Conservation (phyloP, 2,329 filamentous ascomycete genomes). For the Fonsecaea monophora region DNA sequence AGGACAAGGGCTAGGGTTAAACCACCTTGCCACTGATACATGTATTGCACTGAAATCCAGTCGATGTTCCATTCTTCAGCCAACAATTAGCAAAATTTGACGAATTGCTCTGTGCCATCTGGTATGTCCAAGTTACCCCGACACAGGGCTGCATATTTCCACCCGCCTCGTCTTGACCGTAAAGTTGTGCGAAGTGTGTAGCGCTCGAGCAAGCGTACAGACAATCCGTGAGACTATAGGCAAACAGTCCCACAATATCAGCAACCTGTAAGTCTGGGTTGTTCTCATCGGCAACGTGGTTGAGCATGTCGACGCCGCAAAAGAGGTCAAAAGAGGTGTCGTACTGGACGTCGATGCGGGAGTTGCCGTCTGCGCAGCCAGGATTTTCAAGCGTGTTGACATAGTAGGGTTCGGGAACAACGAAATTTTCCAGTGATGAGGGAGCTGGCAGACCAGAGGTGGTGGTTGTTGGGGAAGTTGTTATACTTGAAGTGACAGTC, state of each 20-base stretch:
- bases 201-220: constrained; percentile 31
- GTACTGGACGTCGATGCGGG: constrained; percentile 15
- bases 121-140: constrained; percentile 28
- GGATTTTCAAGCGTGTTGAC: constrained; percentile 25
- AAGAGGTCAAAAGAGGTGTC: constrained; percentile 23
- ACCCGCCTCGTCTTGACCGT: constrained; percentile 4
- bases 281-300: constrained; percentile 13
- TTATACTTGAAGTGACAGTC: constrained; percentile 20
- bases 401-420: constrained; percentile 26
- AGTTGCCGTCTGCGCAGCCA: constrained; percentile 20
- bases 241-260: constrained; percentile 27
- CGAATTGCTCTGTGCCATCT: constrained; percentile 26
- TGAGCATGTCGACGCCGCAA: constrained; percentile 31
- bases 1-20: too few relatives aligned
- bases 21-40: constrained; percentile 27
- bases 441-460: constrained; percentile 19
- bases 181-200: constrained; percentile 12
- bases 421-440: constrained; percentile 28
- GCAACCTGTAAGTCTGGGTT: constrained; percentile 24
- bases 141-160: constrained; percentile 23
- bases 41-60: constrained; percentile 25
- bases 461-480: constrained; percentile 13
- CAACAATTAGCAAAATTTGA: constrained; percentile 29
- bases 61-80: constrained; percentile 31
- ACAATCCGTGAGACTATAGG: constrained; percentile 32